Evolutionary conservation across 192 early-diverging fungal species (phyloP), one percentile per base, ranked within the genome.

Genomic region (Backusella mclennaniae): DNA sequence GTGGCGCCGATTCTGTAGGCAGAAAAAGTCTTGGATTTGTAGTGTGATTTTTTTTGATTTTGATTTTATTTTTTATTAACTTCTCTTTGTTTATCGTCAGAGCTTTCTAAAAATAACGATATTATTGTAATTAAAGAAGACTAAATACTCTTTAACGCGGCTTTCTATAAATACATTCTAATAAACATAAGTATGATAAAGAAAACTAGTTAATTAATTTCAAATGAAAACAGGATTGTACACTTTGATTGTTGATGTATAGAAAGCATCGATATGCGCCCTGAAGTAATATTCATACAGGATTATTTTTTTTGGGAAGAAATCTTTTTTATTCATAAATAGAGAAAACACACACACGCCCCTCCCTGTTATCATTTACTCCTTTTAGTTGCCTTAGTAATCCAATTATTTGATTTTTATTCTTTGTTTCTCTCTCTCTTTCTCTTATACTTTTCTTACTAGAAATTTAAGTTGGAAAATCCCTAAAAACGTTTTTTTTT

Each of bases 381-480:
- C 56, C 56, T 63, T 63, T 63, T 63, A 63, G 56, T 63, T 63
- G 3, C 56, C 56, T 63, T 63, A 63, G 56, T 63, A 63, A 29
- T 23, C 23, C 26, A 14, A 63, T 63, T 63, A 23, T 29, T 63
- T 4, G 21, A 29, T 63, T 63, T 63, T 63, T 63, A 63, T 63
- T 63, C 56, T 63, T 59, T 63, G 56, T 63, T 11, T 63, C 56
- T 63, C 21, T 56, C n/a, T 9, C 53, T 56, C n/a, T 49, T 17
- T 52, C 19, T 49, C 4, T 49, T 33, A 33, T 33, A 33, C 33
- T 6, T 23, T 53, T 59, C 21, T 26, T 59, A 23, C 9, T 23
- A 4, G 6, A 49, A 49, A 19, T 9, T 59, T 9, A 23, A 23
- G n/a, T 26, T 26, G 7, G 21, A 59, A 59, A 59, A 19, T 59